phyloP scores from a whole-genome alignment of 1,284 basidiomycete genomes.

The Ganoderma sp. region DNA sequence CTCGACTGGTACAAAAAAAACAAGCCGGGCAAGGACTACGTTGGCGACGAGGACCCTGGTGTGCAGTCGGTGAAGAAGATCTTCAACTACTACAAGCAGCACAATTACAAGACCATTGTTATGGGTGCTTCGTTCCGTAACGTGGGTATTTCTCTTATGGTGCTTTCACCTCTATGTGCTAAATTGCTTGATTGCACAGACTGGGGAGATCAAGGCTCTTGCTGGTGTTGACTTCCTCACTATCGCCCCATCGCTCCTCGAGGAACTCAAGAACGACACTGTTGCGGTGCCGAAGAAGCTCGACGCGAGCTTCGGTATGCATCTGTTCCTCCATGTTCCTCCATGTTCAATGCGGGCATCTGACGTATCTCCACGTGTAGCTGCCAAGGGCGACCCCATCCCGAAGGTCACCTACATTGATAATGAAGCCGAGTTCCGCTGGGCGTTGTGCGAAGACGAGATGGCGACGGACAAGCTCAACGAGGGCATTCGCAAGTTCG shows the following conservation, averaged over 20 bases:
- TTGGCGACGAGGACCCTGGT: constrained; percentile 94
- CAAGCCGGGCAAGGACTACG: constrained; percentile 81
- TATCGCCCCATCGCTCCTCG: constrained; percentile 89
- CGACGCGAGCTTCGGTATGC: constrained; percentile 68
- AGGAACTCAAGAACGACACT: constrained; percentile 87
- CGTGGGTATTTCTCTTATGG: constrained; percentile 50
- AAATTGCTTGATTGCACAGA: constrained; percentile 46
- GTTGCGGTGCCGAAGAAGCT: constrained; percentile 87
- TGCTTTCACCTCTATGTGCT: constrained; percentile 22
- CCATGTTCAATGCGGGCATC: not conserved
- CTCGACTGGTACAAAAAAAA: constrained; percentile 97
- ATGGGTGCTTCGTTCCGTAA: constrained; percentile 99
- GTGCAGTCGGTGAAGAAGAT: constrained; percentile 95
- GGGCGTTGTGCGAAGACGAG: constrained; percentile 87
- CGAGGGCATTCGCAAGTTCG: constrained; percentile 98
- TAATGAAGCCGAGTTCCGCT: constrained; percentile 96
- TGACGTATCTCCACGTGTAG: constrained; percentile 39
- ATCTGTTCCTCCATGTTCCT: not conserved
- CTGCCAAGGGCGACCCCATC: constrained; percentile 64
- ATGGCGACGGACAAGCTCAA: constrained; percentile 98
- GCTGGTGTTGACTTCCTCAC: constrained; percentile 95
- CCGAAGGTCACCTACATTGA: constrained; percentile 88
- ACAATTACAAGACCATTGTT: constrained; percentile 98
- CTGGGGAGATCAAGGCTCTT: constrained; percentile 86
- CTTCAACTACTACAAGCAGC: constrained; percentile 99